phyloP scores from a whole-genome alignment of 2,329 filamentous ascomycete species.

The Zymoseptoria passerinii region DNA sequence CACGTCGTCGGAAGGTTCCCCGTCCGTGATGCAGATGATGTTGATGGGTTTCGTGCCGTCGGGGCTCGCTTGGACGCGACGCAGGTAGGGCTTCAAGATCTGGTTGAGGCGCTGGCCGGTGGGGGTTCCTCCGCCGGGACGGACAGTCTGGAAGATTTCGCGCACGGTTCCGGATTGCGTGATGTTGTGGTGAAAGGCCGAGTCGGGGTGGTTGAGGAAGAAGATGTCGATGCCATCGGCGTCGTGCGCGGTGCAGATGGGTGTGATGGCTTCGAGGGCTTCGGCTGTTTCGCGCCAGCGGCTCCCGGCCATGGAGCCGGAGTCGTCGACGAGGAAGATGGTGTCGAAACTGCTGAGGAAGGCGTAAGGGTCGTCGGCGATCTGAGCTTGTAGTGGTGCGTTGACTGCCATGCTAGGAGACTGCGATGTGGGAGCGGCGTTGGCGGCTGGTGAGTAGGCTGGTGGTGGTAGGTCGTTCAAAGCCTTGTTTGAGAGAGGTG shows the following conservation, averaged over 20 bases:
- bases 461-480: constrained; percentile 27
- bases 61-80: constrained; percentile 38
- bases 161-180: constrained; percentile 50
- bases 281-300: constrained; percentile 66
- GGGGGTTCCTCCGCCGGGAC: constrained; percentile 60
- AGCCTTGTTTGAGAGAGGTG: neutral
- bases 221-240: constrained; percentile 80
- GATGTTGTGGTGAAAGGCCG: constrained; percentile 57
- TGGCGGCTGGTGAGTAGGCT: constrained; percentile 37
- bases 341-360: constrained; percentile 80
- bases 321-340: constrained; percentile 85
- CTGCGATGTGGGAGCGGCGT: constrained; percentile 25
- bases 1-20: constrained; percentile 69
- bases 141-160: constrained; percentile 60
- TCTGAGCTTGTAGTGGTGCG: constrained; percentile 17
- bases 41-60: constrained; percentile 67
- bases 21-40: constrained; percentile 89
- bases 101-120: constrained; percentile 63
- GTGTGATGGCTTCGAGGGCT: constrained; percentile 65
- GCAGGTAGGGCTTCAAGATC: constrained; percentile 67
- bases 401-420: constrained; percentile 10
- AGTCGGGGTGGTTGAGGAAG: constrained; percentile 69
- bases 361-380: constrained; percentile 58
- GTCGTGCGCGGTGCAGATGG: constrained; percentile 73
- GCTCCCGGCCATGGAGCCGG: constrained; percentile 71